These are phyloP conservation scores for Diaporthe eres DNA, from an alignment of 2,329 filamentous ascomycete genomes.

Conservation along the genomic window DNA sequence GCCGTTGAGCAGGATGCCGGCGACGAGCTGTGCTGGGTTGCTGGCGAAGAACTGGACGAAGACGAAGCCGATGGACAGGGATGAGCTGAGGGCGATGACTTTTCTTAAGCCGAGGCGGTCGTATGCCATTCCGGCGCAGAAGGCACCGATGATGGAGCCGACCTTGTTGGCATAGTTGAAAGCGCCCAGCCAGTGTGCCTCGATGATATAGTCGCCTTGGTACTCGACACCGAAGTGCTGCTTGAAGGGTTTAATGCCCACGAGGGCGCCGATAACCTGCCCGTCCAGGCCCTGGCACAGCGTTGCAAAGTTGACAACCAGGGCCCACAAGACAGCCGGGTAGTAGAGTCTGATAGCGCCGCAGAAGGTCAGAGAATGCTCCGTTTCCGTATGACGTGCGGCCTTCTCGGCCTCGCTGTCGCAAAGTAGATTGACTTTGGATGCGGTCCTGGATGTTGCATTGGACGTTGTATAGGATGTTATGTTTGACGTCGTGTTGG, in stretches of 20 bases:
- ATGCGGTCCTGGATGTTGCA: not conserved
- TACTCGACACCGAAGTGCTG: constrained; percentile 22
- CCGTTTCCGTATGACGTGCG: constrained; percentile 2
- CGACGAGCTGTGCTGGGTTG: constrained; percentile 56
- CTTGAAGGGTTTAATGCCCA: constrained; percentile 32
- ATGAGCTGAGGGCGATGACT: constrained; percentile 47
- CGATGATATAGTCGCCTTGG: constrained; percentile 18
- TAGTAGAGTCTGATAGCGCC: constrained; percentile 34
- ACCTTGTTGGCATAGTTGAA: constrained; percentile 39
- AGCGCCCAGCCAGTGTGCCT: constrained; percentile 35
- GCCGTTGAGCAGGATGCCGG: constrained; percentile 62
- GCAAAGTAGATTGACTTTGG: not conserved
- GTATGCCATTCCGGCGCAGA: constrained; percentile 35
- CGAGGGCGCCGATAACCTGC: constrained; percentile 33
- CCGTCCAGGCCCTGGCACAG: constrained; percentile 35
- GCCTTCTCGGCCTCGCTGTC: constrained; percentile 26
- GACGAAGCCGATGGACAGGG: constrained; percentile 54
- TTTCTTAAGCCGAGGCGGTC: constrained; percentile 47
- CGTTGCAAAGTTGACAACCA: constrained; percentile 35
- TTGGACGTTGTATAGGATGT: not conserved
- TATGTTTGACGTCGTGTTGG: not conserved
- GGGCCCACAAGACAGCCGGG: constrained; percentile 35
- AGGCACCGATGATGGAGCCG: constrained; percentile 35
- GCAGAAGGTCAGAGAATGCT: constrained; percentile 32
- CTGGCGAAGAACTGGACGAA: constrained; percentile 63